Evolutionary conservation across 495 filamentous ascomycete genomes (phyloP).

Genomic region (Patellaria atrata): DNA sequence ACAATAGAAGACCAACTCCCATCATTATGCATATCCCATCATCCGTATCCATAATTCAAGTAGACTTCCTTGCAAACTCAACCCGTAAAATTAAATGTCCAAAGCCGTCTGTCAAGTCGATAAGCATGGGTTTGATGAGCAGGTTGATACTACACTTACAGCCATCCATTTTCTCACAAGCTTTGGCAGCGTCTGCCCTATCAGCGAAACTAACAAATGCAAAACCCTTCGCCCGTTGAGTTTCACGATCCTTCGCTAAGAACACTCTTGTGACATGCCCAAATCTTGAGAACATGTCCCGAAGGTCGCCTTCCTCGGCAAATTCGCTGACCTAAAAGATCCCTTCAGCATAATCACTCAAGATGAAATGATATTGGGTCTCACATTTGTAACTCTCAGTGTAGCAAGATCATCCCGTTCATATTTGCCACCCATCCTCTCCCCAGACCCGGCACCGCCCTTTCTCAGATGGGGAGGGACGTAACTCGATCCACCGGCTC

Average conservation of each 20-base stretch:
- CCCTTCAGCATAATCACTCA: slow-evolving; percentile 5
- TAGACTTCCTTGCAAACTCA: slow-evolving; percentile 31
- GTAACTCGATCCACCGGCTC: slow-evolving; percentile 62
- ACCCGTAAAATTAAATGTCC: slow-evolving; percentile 30
- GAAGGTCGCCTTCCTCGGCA: slow-evolving; percentile 85
- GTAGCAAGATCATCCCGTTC: slow-evolving; percentile 95
- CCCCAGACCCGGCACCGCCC: slow-evolving; percentile 52
- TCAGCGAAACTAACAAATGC: slow-evolving; percentile 96
- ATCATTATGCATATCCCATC: too few relatives aligned
- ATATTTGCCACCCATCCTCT: slow-evolving; percentile 86
- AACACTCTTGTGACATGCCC: slow-evolving; percentile 95
- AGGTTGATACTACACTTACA: slow-evolving; percentile 37
- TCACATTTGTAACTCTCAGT: slow-evolving; percentile 89
- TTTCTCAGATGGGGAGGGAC: slow-evolving; percentile 84
- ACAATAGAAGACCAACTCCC: too few relatives aligned
- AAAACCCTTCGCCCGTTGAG: slow-evolving; percentile 88
- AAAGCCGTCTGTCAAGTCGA: slow-evolving; percentile 22
- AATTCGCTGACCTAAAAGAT: slow-evolving; percentile 74
- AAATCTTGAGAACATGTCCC: slow-evolving; percentile 95
- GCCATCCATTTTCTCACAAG: slow-evolving; percentile 95
- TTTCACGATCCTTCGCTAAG: slow-evolving; percentile 92
- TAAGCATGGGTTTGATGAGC: slow-evolving; percentile 9
- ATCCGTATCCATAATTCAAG: too few relatives aligned
- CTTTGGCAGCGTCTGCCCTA: slow-evolving; percentile 70
- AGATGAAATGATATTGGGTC: slow-evolving; percentile 23